Evolutionary conservation across 495 filamentous ascomycete genomes (phyloP).

Genomic region (Lasiosphaeria miniovina): DNA sequence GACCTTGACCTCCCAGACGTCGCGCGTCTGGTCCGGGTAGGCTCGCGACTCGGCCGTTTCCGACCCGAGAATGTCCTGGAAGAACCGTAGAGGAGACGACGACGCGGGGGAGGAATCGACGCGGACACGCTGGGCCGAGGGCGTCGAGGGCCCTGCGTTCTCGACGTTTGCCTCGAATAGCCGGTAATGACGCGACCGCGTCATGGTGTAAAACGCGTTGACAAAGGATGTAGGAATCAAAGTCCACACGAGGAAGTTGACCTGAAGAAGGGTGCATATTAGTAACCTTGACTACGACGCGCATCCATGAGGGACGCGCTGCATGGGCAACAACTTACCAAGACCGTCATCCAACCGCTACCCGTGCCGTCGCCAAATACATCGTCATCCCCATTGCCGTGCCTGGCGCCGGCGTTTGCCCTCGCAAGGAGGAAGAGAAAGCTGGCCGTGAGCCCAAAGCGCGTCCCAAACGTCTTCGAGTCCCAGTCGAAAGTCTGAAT

Average conservation of each 20-base stretch:
- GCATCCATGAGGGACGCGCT: not conserved
- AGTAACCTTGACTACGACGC: not conserved
- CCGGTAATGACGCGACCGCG: constrained; percentile 79
- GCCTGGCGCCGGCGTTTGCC: constrained; percentile 59
- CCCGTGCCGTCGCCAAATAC: constrained; percentile 73
- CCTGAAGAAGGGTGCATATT: constrained; percentile 44
- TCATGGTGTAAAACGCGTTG: constrained; percentile 83
- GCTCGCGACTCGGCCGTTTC: constrained; percentile 69
- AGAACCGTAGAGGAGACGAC: constrained; percentile 73
- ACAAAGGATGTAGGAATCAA: constrained; percentile 60
- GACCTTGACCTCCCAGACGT: constrained; percentile 92
- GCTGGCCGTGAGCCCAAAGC: constrained; percentile 73
- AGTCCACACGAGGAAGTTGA: constrained; percentile 63
- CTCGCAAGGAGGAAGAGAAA: constrained; percentile 76
- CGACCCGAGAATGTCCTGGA: constrained; percentile 61
- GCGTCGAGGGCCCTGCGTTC: constrained; percentile 62
- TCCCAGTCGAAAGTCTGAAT: constrained; percentile 87
- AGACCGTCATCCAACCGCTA: constrained; percentile 66
- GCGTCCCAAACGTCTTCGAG: constrained; percentile 69
- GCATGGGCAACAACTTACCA: constrained; percentile 58
- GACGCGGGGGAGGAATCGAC: constrained; percentile 83
- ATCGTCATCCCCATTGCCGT: constrained; percentile 59
- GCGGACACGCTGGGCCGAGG: constrained; percentile 83
- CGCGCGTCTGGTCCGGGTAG: constrained; percentile 76
- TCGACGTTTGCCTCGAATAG: constrained; percentile 86